Conservation (phyloP, 2,329 filamentous ascomycete species). For the Apiospora aurea region DNA sequence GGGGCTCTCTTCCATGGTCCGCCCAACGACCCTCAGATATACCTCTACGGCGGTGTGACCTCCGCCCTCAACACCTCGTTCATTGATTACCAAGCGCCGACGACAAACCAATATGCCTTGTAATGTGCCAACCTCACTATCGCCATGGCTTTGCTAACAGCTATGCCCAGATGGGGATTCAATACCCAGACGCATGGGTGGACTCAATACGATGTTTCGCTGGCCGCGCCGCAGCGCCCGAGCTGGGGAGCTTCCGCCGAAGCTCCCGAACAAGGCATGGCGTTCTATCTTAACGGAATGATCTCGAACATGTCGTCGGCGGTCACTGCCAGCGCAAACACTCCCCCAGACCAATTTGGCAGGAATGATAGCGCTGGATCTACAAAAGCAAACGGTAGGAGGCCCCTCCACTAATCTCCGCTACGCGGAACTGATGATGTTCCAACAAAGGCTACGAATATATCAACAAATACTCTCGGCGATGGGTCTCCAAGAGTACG, state of each 20-base stretch:
- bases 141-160: too few relatives aligned
- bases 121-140: neutral
- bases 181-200: constrained; percentile 26
- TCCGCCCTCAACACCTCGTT: constrained; percentile 27
- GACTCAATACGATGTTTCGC: constrained; percentile 27
- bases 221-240: constrained; percentile 24
- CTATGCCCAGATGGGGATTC: constrained; percentile 26
- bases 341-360: constrained; percentile 33
- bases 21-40: constrained; percentile 22
- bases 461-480: constrained; percentile 44
- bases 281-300: constrained; percentile 34
- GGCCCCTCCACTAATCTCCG: too few relatives aligned
- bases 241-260: constrained; percentile 27
- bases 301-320: constrained; percentile 28
- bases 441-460: constrained; percentile 40
- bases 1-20: constrained; percentile 26
- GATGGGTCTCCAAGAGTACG: constrained; percentile 42
- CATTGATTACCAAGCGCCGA: constrained; percentile 24
- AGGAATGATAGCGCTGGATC: constrained; percentile 50
- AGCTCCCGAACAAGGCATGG: constrained; percentile 24
- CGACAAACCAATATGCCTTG: constrained; percentile 26
- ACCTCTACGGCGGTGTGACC: constrained; percentile 27
- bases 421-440: neutral
- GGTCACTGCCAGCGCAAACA: neutral
- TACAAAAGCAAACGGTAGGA: constrained; percentile 38